Conservation (phyloP, 768 basidiomycete genomes). For the Amanita jacksonii region DNA sequence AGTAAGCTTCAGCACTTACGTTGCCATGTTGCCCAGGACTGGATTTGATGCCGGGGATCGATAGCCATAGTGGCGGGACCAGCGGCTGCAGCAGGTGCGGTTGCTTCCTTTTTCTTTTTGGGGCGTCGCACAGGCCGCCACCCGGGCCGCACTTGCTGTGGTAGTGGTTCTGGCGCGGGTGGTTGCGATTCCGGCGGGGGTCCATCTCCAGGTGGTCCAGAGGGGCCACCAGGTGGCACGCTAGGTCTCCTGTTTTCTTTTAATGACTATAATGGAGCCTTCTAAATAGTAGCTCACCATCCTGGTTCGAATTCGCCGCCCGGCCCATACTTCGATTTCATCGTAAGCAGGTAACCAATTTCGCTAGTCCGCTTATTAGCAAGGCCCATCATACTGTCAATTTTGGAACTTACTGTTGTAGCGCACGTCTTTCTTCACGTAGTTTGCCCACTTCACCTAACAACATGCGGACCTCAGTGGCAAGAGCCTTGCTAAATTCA, state of each 20-base stretch:
- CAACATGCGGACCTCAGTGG: constrained; percentile 75
- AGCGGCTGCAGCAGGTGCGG: constrained; percentile 18
- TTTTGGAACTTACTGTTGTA: constrained; percentile 58
- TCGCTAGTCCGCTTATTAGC: constrained; percentile 37
- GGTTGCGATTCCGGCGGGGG: constrained; percentile 30
- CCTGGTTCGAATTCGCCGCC: constrained; percentile 80
- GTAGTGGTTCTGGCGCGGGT: constrained; percentile 30
- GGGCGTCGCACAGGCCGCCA: constrained; percentile 50
- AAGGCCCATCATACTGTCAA: constrained; percentile 1
- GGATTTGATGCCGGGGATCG: constrained; percentile 34
- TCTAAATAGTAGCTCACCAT: constrained; percentile 40
- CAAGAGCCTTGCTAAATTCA: constrained; percentile 79
- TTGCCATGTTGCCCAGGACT: constrained; percentile 59
- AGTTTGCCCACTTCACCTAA: constrained; percentile 78
- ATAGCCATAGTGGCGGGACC: constrained; percentile 13
- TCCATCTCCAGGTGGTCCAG: constrained; percentile 16
- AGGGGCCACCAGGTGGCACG: constrained; percentile 17
- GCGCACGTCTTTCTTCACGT: constrained; percentile 64
- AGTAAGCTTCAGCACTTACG: constrained; percentile 33
- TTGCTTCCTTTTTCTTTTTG: constrained; percentile 32
- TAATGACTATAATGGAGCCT: not conserved
- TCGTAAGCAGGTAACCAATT: constrained; percentile 58
- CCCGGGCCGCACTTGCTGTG: constrained; percentile 40
- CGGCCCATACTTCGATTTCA: constrained; percentile 72
- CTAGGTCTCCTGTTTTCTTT: constrained; percentile 30